Evolutionary conservation across 1,284 basidiomycete genomes (phyloP).

Genomic region (Binderoboletus segoi): DNA sequence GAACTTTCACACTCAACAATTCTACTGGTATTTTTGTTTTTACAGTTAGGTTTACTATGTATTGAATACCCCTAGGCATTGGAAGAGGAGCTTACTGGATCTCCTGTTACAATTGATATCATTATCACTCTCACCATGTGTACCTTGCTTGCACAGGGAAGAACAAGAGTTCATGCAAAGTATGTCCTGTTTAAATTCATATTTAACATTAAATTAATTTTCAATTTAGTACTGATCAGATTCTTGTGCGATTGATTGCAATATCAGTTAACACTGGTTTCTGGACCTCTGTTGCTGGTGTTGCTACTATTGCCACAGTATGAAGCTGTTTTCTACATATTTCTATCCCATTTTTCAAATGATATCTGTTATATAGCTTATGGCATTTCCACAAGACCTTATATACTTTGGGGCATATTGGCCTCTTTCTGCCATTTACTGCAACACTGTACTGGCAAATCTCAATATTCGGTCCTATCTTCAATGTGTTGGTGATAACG

Average conservation of each 20-base stretch:
- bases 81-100: too few species aligned
- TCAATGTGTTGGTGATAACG: neutral
- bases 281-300: neutral
- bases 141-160: slow-evolving; percentile 1
- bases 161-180: neutral
- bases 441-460: neutral
- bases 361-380: neutral
- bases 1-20: neutral
- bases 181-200: neutral
- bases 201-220: neutral
- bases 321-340: neutral
- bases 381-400: neutral
- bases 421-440: neutral
- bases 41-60: too few species aligned
- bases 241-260: neutral
- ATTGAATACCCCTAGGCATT: too few species aligned
- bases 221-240: neutral
- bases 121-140: neutral
- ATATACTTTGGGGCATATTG: neutral
- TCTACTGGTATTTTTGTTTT: neutral
- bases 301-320: neutral
- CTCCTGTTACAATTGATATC: too few species aligned
- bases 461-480: neutral
- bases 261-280: neutral
- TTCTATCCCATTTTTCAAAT: neutral